Evolutionary conservation across 2,329 filamentous ascomycete species (phyloP), one percentile per base, ranked within the genome.

Genomic region (Fusarium robinianum): DNA sequence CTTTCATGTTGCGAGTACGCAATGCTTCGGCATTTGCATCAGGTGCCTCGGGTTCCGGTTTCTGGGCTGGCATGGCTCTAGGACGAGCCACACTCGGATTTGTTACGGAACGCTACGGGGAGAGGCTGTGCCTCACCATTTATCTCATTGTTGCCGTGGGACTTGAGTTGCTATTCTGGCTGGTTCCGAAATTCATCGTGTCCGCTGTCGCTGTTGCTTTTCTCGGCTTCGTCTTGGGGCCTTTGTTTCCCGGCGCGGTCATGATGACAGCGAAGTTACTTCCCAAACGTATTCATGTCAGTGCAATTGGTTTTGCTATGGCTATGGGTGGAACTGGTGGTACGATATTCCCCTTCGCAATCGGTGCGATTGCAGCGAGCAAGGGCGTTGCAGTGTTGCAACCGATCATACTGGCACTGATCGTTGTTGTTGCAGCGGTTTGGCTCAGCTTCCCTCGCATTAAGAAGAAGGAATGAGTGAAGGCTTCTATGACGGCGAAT

Each of bases 61-160:
- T 89, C 67, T 91, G 87, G 87, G 77, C 86, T n/a, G 87, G 87
- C 1, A 79, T 90, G 58, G 88, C 86, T 0, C 66, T 85, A 0
- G 87, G 87, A 0, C 74, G 87, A 2, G 71, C 89, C 1, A 63
- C 78, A 0, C 67, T 90, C 4, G 85, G 85, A 0, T 89, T 90
- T 50, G 76, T 89, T 1, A 90, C 87, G 0, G 81, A 84, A 5
- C 69, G 75, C 1, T 73, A 83, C 10, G 87, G 86, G 0, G 87
- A 90, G 63, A 81, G 83, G 34, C 58, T 76, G 3, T 77, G 79
- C 38, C 69, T 83, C 12, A 63, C 71, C n/a, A 67, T 75, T 15
- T 90, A 90, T 64, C 75, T 89, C 5, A 67, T 73, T 5, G 63
- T 81, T 6, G 76, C 78, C 7, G 76, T 88, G 29, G 80, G 58